Conservation (phyloP, 352 stramenopile genomes). For the Globisporangium uncinulatum region DNA sequence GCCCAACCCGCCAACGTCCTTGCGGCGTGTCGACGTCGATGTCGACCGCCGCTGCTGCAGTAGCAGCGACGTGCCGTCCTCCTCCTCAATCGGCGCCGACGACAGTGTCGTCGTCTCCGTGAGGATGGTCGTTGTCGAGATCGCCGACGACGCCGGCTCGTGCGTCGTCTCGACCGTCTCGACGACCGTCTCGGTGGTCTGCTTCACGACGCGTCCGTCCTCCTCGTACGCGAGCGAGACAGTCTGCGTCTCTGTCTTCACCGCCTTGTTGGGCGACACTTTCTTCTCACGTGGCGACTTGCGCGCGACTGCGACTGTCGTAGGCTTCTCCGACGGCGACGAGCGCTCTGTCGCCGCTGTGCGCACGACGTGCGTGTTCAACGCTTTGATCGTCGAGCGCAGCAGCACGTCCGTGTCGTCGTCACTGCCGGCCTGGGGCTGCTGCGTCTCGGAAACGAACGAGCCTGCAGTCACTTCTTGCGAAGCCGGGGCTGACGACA, state of each 20-base stretch:
- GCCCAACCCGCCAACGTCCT: conserved; percentile 15
- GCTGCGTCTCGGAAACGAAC: conserved; percentile 19
- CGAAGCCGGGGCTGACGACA: conserved; percentile 20
- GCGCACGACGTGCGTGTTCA: conserved; percentile 23
- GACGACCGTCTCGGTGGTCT: conserved; percentile 7
- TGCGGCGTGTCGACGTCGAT: conserved; percentile 1
- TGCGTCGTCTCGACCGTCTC: conserved; percentile 6
- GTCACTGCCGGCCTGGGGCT: conserved; percentile 23
- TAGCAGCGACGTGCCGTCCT: conserved; percentile 20
- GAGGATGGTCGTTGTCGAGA: conserved; percentile 3
- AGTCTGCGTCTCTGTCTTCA: conserved; percentile 21
- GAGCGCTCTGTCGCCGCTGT: neutral
- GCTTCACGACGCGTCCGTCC: conserved; percentile 7
- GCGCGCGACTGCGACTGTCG: neutral
- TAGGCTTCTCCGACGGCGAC: conserved; percentile 1
- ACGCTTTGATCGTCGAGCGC: conserved; percentile 38
- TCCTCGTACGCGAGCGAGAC: conserved; percentile 55
- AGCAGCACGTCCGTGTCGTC: conserved; percentile 44
- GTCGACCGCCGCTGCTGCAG: conserved; percentile 4
- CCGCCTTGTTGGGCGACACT: conserved; percentile 5
- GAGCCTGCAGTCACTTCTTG: conserved; percentile 11
- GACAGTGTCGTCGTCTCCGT: conserved; percentile 1
- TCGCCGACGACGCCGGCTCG: neutral
- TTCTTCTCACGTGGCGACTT: conserved; percentile 14
- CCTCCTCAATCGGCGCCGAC: conserved; percentile 7